Percentiles rank a stretch among this genome's conserved stretches.
These are phyloP conservation scores for Pachysandra terminalis DNA, from an alignment of 164 flowering plant genomes.

Conservation along the genomic window DNA sequence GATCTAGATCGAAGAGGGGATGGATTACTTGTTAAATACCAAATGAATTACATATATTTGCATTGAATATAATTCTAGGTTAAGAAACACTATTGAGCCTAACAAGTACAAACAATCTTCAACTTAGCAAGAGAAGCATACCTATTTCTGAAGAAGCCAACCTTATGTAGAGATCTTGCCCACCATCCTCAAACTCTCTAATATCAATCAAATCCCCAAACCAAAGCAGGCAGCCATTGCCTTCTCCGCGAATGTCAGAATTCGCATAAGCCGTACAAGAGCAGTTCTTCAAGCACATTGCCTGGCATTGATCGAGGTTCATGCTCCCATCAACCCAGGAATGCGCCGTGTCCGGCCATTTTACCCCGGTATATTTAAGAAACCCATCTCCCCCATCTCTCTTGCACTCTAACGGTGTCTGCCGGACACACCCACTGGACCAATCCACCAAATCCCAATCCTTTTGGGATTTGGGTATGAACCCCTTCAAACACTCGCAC, in stretches of 20 bases:
- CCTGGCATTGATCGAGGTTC: constrained; percentile 23
- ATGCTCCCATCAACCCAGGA: constrained; percentile 15
- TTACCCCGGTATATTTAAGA: constrained; percentile 17
- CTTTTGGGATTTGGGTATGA: constrained; percentile 25
- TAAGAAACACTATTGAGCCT: too few species aligned
- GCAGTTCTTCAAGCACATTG: constrained; percentile 30
- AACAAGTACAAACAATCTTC: too few species aligned
- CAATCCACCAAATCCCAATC: constrained; percentile 30
- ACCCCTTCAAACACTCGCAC: constrained; percentile 41
- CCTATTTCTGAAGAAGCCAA: constrained; percentile 30
- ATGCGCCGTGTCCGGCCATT: constrained; percentile 30
- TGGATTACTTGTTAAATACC: too few species aligned
- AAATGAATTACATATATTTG: too few species aligned
- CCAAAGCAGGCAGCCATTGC: constrained; percentile 41
- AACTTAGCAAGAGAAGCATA: neutral
- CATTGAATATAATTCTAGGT: too few species aligned
- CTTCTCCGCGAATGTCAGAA: constrained; percentile 11
- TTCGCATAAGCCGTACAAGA: constrained; percentile 27
- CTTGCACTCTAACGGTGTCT: constrained; percentile 15
- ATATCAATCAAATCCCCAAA: constrained; percentile 35
- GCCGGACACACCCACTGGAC: constrained; percentile 20
- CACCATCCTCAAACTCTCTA: constrained; percentile 14
- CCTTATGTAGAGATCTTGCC: constrained; percentile 31
- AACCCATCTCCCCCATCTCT: constrained; percentile 35
- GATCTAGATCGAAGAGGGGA: too few species aligned